A percentile compares a stretch with the other conserved stretches of the same genome.
Evolutionary conservation across 2,329 filamentous ascomycete genomes (phyloP).

Genomic region (Cryoendolithus antarcticus): DNA sequence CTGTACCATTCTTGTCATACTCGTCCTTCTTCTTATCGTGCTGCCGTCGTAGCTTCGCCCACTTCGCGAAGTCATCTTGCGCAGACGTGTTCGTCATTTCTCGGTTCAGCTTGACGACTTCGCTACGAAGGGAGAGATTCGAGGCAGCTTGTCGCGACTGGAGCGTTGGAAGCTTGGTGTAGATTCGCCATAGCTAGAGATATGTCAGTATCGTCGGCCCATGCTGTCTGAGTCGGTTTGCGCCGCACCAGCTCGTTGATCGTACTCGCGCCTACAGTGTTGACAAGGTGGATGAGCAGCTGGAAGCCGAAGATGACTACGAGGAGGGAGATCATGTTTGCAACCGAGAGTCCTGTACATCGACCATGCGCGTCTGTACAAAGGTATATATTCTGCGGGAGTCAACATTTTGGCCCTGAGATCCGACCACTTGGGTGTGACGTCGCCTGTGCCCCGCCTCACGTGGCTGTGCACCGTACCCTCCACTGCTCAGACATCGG

Average conservation of each 20-base stretch:
- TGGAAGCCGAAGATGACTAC: conserved; percentile 71
- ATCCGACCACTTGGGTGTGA: too few species aligned
- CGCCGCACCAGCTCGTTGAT: conserved; percentile 51
- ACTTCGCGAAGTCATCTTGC: conserved; percentile 84
- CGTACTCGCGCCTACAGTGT: conserved; percentile 65
- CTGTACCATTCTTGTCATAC: conserved; percentile 68
- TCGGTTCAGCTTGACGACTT: conserved; percentile 67
- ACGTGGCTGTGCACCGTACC: too few species aligned
- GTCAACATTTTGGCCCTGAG: too few species aligned
- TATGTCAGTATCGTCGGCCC: background rate
- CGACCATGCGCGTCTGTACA: too few species aligned
- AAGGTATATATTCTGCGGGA: too few species aligned
- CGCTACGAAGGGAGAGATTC: conserved; percentile 57
- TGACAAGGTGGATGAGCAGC: conserved; percentile 68
- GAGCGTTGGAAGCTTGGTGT: conserved; percentile 62
- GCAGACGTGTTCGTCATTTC: conserved; percentile 83
- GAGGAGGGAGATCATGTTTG: conserved; percentile 64
- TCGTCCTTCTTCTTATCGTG: conserved; percentile 64
- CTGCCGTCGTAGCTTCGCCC: conserved; percentile 56
- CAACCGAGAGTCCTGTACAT: too few species aligned
- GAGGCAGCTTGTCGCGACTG: conserved; percentile 56
- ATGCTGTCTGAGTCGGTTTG: background rate
- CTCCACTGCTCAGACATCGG: too few species aligned
- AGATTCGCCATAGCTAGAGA: conserved; percentile 69
- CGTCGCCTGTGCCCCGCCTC: too few species aligned